Percentiles rank a stretch among this genome's conserved stretches.
Evolutionary conservation across 768 basidiomycete species (phyloP).

Genomic region (Gloeostereum incarnatum): DNA sequence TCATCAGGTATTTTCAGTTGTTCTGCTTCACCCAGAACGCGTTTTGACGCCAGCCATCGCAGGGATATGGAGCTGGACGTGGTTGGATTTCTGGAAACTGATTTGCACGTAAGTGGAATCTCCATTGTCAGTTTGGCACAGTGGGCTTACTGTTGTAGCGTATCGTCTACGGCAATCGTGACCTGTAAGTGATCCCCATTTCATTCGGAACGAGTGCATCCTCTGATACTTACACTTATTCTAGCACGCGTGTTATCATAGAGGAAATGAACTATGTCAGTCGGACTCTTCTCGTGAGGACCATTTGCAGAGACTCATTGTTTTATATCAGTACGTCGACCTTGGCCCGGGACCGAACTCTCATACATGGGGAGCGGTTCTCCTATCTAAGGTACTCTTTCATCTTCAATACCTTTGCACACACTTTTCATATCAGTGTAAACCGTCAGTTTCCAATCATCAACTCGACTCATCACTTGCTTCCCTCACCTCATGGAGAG

Average conservation of each 20-base stretch:
- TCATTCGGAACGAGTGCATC: conserved; percentile 5
- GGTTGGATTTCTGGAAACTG: conserved; percentile 79
- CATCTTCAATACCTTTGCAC: not conserved
- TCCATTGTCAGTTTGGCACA: not conserved
- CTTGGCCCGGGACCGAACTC: conserved; percentile 81
- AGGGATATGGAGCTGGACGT: conserved; percentile 83
- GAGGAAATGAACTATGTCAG: conserved; percentile 75
- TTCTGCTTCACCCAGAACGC: not conserved
- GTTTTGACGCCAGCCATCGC: not conserved
- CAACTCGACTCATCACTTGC: conserved; percentile 74
- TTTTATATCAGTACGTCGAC: conserved; percentile 60
- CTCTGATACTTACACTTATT: too few species aligned
- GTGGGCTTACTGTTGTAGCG: conserved; percentile 27
- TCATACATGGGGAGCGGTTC: conserved; percentile 84
- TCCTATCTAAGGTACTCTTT: conserved; percentile 61
- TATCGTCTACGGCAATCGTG: conserved; percentile 75
- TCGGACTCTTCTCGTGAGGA: not conserved
- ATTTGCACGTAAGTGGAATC: conserved; percentile 55
- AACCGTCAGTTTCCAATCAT: conserved; percentile 71
- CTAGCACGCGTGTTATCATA: conserved; percentile 65
- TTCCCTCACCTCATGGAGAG: conserved; percentile 82
- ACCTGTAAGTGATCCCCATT: conserved; percentile 41
- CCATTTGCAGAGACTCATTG: conserved; percentile 3
- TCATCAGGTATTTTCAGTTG: conserved; percentile 22
- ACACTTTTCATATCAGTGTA: not conserved